Evolutionary conservation across 352 stramenopile genomes (phyloP).

Genomic region (Phytopythium kandeliae): DNA sequence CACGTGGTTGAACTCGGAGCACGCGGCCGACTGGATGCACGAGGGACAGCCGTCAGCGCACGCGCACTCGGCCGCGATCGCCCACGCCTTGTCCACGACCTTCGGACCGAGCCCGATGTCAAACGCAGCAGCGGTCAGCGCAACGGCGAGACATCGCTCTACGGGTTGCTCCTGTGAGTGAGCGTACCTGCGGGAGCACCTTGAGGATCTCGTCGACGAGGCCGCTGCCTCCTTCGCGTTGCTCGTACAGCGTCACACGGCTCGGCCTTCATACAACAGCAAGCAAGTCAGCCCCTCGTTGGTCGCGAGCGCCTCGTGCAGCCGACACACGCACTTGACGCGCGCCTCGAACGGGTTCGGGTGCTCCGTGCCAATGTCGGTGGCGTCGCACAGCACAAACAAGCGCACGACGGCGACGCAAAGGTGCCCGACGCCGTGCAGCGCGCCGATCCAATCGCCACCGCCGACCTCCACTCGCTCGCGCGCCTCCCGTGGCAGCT

Average conservation of each 20-base stretch:
- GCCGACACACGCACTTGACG: constrained; percentile 20
- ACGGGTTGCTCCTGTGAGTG: too few species aligned
- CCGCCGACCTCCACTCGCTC: constrained; percentile 27
- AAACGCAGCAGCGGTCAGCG: too few species aligned
- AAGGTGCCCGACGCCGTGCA: constrained; percentile 88
- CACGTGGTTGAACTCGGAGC: constrained; percentile 88
- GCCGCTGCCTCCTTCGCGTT: constrained; percentile 83
- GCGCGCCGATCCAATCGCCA: constrained; percentile 37
- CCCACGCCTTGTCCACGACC: constrained; percentile 49
- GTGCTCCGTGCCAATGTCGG: constrained; percentile 84
- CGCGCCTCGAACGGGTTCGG: constrained; percentile 71
- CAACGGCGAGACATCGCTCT: too few species aligned
- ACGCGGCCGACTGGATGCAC: constrained; percentile 84
- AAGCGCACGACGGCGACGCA: constrained; percentile 90
- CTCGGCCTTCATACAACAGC: constrained; percentile 37
- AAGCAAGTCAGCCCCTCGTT: background rate
- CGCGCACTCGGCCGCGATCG: constrained; percentile 68
- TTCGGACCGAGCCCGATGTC: too few species aligned
- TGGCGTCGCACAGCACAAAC: constrained; percentile 88
- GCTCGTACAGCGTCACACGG: constrained; percentile 87
- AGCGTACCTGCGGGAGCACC: constrained; percentile 45
- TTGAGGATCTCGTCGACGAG: constrained; percentile 73
- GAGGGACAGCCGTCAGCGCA: constrained; percentile 80
- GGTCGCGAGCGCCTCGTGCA: background rate
- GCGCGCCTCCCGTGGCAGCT: constrained; percentile 68